Evolutionary conservation across 2,329 filamentous ascomycete genomes (phyloP).

Genomic region (Chaetothyriales sp.): DNA sequence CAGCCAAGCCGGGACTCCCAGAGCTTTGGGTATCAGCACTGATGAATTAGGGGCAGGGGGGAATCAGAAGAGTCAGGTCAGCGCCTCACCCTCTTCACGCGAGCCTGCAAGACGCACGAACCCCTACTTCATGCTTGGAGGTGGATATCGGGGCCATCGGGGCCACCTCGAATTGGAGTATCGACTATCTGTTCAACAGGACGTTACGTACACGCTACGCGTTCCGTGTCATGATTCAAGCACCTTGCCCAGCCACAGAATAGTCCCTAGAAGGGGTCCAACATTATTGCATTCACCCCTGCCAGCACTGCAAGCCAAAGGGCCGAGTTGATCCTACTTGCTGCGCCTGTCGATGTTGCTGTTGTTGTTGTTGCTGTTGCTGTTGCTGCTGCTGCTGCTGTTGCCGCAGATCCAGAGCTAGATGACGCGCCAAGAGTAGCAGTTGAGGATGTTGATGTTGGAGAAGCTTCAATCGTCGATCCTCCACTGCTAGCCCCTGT

Average conservation of each 20-base stretch:
- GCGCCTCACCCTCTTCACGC: not conserved
- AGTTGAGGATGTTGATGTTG: slow-evolving; percentile 3
- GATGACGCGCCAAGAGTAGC: slow-evolving; percentile 1
- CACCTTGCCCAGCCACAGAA: not conserved
- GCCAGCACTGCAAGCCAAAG: not conserved
- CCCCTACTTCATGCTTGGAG: not conserved
- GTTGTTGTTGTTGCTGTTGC: slow-evolving; percentile 1
- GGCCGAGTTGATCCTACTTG: not conserved
- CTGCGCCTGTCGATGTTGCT: slow-evolving; percentile 2
- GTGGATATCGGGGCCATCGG: not conserved
- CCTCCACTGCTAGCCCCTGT: not conserved
- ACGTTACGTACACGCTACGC: too few species aligned
- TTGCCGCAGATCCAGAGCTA: not conserved
- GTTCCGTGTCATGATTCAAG: not conserved
- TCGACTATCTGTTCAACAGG: not conserved
- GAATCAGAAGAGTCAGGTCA: too few species aligned
- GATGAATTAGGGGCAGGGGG: not conserved
- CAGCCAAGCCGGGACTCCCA: not conserved
- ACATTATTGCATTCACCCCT: not conserved
- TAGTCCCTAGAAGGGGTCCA: not conserved
- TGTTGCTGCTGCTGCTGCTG: not conserved
- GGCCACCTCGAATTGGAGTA: not conserved
- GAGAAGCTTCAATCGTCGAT: not conserved
- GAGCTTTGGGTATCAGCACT: not conserved
- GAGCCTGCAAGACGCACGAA: not conserved